These are phyloP conservation scores for Calonectria pteridis DNA, from an alignment of 2,329 filamentous ascomycete species.

Conservation along the genomic window DNA sequence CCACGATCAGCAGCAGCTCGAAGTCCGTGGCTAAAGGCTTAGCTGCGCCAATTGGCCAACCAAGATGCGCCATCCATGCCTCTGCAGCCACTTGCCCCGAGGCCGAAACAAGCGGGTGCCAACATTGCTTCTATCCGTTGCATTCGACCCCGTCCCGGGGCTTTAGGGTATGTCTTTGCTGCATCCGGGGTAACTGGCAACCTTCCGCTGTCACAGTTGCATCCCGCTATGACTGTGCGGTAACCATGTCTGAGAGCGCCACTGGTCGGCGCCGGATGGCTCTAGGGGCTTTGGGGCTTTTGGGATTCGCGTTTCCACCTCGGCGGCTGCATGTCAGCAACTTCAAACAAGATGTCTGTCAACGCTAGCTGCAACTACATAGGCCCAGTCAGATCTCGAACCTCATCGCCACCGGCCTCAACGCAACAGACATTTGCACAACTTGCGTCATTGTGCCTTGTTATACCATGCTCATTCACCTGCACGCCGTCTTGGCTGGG, in stretches of 20 bases:
- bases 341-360: not conserved
- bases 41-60: not conserved
- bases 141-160: not conserved
- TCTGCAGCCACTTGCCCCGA: not conserved
- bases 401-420: not conserved
- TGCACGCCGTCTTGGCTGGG: not conserved
- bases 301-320: not conserved
- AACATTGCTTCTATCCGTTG: not conserved
- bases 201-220: conserved; percentile 5
- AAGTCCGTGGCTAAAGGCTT: not conserved
- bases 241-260: not conserved
- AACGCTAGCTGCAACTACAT: not conserved
- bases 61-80: not conserved
- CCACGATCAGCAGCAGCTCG: not conserved
- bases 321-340: not conserved
- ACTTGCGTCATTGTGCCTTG: not conserved
- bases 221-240: not conserved
- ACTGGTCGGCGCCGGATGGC: not conserved
- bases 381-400: not conserved
- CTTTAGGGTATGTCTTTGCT: not conserved
- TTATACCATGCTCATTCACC: not conserved
- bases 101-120: not conserved
- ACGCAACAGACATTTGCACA: not conserved
- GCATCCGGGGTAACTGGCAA: not conserved
- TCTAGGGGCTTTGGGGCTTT: not conserved